phyloP scores from a whole-genome alignment of 2,329 filamentous ascomycete species.

The Biscogniauxia mediterranea region DNA sequence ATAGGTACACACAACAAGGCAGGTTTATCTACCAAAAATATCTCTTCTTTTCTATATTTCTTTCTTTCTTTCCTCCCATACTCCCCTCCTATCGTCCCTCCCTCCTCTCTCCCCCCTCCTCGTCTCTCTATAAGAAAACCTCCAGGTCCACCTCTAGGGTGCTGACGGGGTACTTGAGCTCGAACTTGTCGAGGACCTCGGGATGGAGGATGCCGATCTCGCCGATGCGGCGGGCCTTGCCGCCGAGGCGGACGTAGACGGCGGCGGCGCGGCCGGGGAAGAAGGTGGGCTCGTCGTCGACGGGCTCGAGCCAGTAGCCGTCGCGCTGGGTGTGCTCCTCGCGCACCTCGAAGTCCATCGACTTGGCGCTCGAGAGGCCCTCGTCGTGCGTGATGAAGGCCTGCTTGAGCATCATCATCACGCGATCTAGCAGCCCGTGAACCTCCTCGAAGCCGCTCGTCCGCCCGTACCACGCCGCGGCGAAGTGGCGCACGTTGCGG shows the following conservation, averaged over 20 bases:
- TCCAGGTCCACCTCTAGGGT: slow-evolving; percentile 94
- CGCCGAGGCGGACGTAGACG: slow-evolving; percentile 72
- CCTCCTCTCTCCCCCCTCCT: too few species aligned
- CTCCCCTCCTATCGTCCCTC: neutral
- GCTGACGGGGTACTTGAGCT: slow-evolving; percentile 72
- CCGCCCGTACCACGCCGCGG: slow-evolving; percentile 94
- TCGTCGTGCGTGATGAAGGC: slow-evolving; percentile 78
- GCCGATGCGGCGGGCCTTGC: slow-evolving; percentile 75
- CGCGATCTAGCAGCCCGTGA: slow-evolving; percentile 86
- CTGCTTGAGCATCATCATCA: slow-evolving; percentile 88
- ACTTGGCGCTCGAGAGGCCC: slow-evolving; percentile 51
- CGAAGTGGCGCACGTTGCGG: slow-evolving; percentile 91
- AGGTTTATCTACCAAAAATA: neutral
- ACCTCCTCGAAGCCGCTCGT: slow-evolving; percentile 93
- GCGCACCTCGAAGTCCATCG: slow-evolving; percentile 51
- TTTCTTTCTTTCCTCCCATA: neutral
- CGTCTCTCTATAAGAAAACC: slow-evolving; percentile 67
- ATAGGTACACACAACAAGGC: too few species aligned
- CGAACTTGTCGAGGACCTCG: slow-evolving; percentile 75
- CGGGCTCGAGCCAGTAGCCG: slow-evolving; percentile 92
- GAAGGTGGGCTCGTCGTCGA: slow-evolving; percentile 89
- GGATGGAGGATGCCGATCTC: slow-evolving; percentile 94
- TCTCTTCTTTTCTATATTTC: neutral
- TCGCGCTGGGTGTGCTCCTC: slow-evolving; percentile 58
- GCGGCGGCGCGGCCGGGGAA: slow-evolving; percentile 86